Evolutionary conservation across 345 rosid species (phyloP).

Genomic region (Melaleuca alternifolia): DNA sequence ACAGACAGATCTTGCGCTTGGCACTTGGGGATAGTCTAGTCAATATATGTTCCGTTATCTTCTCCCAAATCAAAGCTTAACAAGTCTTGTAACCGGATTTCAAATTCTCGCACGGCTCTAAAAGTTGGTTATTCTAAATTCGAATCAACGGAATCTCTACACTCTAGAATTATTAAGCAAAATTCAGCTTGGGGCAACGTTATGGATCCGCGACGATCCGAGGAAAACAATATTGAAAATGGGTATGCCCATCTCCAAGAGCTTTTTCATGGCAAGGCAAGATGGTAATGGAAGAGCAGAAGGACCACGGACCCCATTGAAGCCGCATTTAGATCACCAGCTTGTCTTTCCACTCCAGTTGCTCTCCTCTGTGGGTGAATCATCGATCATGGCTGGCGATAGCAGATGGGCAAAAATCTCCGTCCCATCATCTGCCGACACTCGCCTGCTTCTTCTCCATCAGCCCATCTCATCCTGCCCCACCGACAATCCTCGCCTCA

Average conservation of each 20-base stretch:
- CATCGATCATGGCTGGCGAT: not conserved
- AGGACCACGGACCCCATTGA: not conserved
- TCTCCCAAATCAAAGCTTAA: too few relatives aligned
- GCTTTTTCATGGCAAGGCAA: not conserved
- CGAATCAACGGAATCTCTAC: not conserved
- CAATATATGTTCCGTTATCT: not conserved
- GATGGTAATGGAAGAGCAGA: not conserved
- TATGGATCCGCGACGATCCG: not conserved
- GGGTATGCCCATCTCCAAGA: not conserved
- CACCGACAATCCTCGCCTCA: not conserved
- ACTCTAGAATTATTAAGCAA: not conserved
- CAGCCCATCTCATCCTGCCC: not conserved
- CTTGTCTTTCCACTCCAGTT: not conserved
- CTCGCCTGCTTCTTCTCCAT: not conserved
- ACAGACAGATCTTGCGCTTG: not conserved
- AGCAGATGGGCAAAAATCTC: not conserved
- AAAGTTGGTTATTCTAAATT: not conserved
- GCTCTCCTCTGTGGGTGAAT: not conserved
- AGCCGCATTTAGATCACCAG: not conserved
- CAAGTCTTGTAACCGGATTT: rapidly evolving
- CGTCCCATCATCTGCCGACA: not conserved
- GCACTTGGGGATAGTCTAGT: not conserved
- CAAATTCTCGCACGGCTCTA: not conserved
- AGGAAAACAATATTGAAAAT: not conserved
- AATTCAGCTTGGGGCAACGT: not conserved